Evolutionary conservation across 148 eudicot genomes (phyloP).

Genomic region (Camellia granthamiana): DNA sequence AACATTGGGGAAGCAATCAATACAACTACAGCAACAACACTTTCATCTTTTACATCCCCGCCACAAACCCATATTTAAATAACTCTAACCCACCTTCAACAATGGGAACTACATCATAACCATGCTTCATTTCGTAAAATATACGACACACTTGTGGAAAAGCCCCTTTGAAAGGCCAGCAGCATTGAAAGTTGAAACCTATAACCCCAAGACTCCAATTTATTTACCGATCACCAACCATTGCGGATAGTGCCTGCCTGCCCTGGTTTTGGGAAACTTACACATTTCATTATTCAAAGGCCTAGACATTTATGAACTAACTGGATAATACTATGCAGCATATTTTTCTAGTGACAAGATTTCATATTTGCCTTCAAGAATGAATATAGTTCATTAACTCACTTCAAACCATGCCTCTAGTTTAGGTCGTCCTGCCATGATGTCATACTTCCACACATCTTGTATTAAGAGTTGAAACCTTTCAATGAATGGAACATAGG

Average conservation of each 20-base stretch:
- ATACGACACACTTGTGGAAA: too few relatives aligned
- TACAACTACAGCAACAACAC: too few relatives aligned
- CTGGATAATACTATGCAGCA: neutral
- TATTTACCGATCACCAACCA: too few relatives aligned
- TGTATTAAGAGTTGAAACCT: slow-evolving; percentile 55
- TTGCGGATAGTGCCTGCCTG: too few relatives aligned
- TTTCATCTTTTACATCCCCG: too few relatives aligned
- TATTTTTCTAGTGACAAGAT: too few relatives aligned
- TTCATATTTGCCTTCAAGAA: slow-evolving; percentile 2
- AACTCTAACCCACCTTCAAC: neutral
- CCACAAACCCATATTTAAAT: too few relatives aligned
- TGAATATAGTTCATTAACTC: slow-evolving; percentile 5
- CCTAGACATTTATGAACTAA: neutral
- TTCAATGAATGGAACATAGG: slow-evolving; percentile 72
- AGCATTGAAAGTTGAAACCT: too few relatives aligned
- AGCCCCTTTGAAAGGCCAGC: too few relatives aligned
- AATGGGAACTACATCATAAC: neutral
- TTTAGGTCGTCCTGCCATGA: slow-evolving; percentile 52
- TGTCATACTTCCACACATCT: slow-evolving; percentile 62
- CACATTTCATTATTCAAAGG: neutral
- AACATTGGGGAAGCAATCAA: too few relatives aligned
- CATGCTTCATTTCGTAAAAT: neutral
- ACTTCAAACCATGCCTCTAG: slow-evolving; percentile 71
- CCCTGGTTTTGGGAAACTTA: too few relatives aligned
- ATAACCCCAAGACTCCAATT: too few relatives aligned